Evolutionary conservation across 2,329 filamentous ascomycete genomes (phyloP).

Genomic region (Colletotrichum noveboracense): DNA sequence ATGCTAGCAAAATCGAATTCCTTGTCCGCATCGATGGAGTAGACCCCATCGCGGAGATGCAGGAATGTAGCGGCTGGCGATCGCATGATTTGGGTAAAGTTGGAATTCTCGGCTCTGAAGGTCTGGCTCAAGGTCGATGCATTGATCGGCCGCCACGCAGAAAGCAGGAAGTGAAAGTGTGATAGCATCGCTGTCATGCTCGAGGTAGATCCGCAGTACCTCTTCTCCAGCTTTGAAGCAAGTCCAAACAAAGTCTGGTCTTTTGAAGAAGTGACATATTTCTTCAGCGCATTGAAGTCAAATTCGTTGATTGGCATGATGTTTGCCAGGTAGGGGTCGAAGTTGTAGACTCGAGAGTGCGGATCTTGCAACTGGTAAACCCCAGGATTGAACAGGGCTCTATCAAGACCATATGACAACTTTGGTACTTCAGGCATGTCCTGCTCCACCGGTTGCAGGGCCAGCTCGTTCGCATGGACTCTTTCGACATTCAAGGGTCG

Average conservation of each 20-base stretch:
- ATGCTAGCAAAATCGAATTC: constrained; percentile 85
- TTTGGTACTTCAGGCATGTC: constrained; percentile 54
- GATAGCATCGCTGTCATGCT: constrained; percentile 89
- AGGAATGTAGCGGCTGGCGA: constrained; percentile 83
- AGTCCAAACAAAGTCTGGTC: constrained; percentile 75
- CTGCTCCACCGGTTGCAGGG: constrained; percentile 34
- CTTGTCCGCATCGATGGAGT: constrained; percentile 97
- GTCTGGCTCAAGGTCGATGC: constrained; percentile 68
- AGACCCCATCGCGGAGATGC: constrained; percentile 81
- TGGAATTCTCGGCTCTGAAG: constrained; percentile 65
- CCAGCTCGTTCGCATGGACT: constrained; percentile 20
- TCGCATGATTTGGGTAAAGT: constrained; percentile 75
- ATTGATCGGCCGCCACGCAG: constrained; percentile 79
- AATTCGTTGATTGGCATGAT: constrained; percentile 96
- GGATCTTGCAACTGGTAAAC: constrained; percentile 92
- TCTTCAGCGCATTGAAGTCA: constrained; percentile 84
- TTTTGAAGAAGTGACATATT: constrained; percentile 90
- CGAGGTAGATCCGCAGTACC: constrained; percentile 93
- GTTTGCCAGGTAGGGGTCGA: constrained; percentile 89
- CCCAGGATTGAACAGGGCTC: constrained; percentile 94
- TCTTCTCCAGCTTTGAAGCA: constrained; percentile 70
- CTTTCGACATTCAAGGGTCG: not conserved
- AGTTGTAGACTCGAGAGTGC: constrained; percentile 89
- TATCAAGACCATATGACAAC: constrained; percentile 77
- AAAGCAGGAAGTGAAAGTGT: constrained; percentile 93